Conservation (phyloP, 2,329 filamentous ascomycete species). For the Scleromitrula shiraiana region DNA sequence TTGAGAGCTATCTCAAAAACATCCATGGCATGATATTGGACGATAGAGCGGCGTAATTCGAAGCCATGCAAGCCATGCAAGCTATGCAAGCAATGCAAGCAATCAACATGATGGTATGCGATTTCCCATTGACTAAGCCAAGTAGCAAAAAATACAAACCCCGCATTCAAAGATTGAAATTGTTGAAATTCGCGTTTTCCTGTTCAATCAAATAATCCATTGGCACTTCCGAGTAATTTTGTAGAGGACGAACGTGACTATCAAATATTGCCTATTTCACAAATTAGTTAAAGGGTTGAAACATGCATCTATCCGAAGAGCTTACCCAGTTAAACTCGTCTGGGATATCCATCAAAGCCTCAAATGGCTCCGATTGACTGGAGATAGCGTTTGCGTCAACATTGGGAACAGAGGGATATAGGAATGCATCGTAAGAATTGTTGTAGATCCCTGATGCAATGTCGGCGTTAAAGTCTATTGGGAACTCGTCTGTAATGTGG, state of each 20-base stretch:
- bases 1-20: too few relatives aligned
- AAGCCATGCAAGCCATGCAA: too few relatives aligned
- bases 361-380: neutral
- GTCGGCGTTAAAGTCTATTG: too few relatives aligned
- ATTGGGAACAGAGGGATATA: neutral
- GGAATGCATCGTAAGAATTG: neutral
- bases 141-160: too few relatives aligned
- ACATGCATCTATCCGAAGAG: neutral
- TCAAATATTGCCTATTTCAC: neutral
- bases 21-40: too few relatives aligned
- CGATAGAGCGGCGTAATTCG: too few relatives aligned
- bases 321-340: neutral
- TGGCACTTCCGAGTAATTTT: neutral
- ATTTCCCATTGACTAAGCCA: too few relatives aligned
- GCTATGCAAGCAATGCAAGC: too few relatives aligned
- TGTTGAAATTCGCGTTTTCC: neutral
- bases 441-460: too few relatives aligned
- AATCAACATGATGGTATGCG: too few relatives aligned
- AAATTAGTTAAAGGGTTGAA: neutral
- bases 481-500: neutral
- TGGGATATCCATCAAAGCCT: neutral
- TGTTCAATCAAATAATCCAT: neutral
- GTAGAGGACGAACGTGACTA: neutral
- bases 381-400: neutral
- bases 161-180: too few relatives aligned